Percentiles rank a stretch among this genome's conserved stretches.
Conservation (phyloP, 257 asterid genomes). For the Nicotiana noctiflora region DNA sequence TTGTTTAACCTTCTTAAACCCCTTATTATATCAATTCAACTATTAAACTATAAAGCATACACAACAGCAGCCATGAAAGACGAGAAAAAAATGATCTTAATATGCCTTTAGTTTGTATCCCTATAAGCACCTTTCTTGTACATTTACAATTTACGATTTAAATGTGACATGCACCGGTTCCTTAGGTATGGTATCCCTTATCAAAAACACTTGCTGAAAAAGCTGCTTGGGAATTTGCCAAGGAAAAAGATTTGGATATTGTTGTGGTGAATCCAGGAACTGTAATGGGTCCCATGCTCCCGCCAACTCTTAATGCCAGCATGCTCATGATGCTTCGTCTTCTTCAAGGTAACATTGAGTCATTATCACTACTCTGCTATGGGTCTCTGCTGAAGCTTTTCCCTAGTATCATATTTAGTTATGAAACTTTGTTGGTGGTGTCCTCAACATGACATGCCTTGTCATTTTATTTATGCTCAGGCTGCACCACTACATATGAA, state of each 20-base stretch:
- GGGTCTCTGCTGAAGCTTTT: not conserved
- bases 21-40: not conserved
- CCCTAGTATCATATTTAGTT: not conserved
- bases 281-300: conserved; percentile 71
- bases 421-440: not conserved
- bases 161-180: not conserved
- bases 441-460: conserved; percentile 10
- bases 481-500: conserved; percentile 38
- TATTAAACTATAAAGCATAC: not conserved
- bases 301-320: conserved; percentile 73
- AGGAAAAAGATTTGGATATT: conserved; percentile 62
- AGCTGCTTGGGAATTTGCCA: conserved; percentile 91
- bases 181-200: conserved; percentile 79
- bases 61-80: not conserved
- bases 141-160: not conserved
- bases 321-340: conserved; percentile 67
- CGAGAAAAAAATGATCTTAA: not conserved
- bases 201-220: conserved; percentile 83
- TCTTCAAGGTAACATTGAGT: conserved; percentile 57
- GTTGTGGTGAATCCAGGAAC: conserved; percentile 90
- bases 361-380: not conserved
- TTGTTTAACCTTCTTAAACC: not conserved
- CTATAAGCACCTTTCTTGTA: not conserved
- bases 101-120: not conserved
- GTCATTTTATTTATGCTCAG: conserved; percentile 27